Conservation (phyloP, 2,329 filamentous ascomycete species). For the Aspergillus tubingensis region DNA sequence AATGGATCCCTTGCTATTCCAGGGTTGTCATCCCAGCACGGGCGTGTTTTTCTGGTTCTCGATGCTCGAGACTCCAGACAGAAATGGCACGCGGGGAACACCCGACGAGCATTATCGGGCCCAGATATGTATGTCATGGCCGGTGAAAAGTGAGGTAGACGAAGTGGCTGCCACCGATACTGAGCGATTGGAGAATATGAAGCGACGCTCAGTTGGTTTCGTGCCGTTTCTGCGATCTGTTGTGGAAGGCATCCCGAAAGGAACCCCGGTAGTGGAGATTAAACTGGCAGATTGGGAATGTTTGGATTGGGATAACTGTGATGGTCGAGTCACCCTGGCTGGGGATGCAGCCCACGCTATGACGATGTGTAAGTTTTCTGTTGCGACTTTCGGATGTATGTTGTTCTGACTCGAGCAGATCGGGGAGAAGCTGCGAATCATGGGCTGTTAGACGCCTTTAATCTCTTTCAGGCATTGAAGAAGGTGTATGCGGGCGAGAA, state of each 20-base stretch:
- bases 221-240: constrained; percentile 24
- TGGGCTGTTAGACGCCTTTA: constrained; percentile 31
- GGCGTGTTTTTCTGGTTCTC: constrained; percentile 33
- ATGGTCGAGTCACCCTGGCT: constrained; percentile 31
- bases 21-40: constrained; percentile 27
- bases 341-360: constrained; percentile 38
- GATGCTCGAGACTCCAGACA: constrained; percentile 46
- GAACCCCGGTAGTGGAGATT: constrained; percentile 30
- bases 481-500: constrained; percentile 14
- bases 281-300: constrained; percentile 33
- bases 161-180: constrained; percentile 37
- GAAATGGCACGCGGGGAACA: constrained; percentile 39
- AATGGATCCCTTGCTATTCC: constrained; percentile 46
- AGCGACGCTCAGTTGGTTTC: constrained; percentile 30
- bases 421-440: constrained; percentile 39
- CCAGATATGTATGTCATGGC: constrained; percentile 54
- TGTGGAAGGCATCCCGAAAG: constrained; percentile 29
- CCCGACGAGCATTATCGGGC: constrained; percentile 41
- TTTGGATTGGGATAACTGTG: constrained; percentile 32
- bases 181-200: constrained; percentile 46
- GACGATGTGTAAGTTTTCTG: constrained; percentile 33
- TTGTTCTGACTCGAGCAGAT: constrained; percentile 18
- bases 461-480: constrained; percentile 21
- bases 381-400: background rate
- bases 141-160: constrained; percentile 33